Evolutionary conservation across 1,139 yeast genomes (phyloP), one percentile per base, ranked within the genome.

Genomic region (Candida tropicalis): DNA sequence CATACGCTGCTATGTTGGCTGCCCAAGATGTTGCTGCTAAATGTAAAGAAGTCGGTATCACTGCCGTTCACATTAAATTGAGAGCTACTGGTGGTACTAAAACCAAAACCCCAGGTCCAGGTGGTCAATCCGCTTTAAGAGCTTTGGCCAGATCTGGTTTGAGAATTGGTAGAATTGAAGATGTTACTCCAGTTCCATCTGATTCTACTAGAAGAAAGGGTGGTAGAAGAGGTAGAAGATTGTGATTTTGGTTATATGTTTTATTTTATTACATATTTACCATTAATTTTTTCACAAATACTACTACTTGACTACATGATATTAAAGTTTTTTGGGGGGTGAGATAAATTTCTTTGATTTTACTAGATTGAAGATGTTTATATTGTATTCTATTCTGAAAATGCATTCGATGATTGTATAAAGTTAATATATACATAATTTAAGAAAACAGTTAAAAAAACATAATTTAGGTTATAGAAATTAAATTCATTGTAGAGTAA

Each of bases 161-260:
- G 79, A 90, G 96, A 86, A 93, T 95, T 63, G 99, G 99, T 70
- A 91, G 99, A 82, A 95, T 95, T 65, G 99, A 95, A 84, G 99
- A 95, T 77, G 99, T 95, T 62, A 95, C 99, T 65, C 99, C 99
- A 77, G 93, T 95, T 28, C 99, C 99, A 75, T 93, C 99, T 62
- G 99, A 95, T 80, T 91, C 98, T 69, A 95, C 99, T 77, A 95
- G 99, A 87, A 89, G 96, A 88, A 95, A 95, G 95, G 99, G 99
- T 89, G 99, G 99, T 88, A 95, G 99, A 85, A 91, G 99, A 87
- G 99, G 99, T 91, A 93, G 99, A 87, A 90, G 99, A 87, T 87
- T 91, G 81, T 91, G 83, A 46, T 47, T 43, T 37, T 38, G 36
- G 12, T 25, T 9, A 12, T n/a, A n/a, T n/a, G n/a, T n/a, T n/a